phyloP scores from a whole-genome alignment of 1,139 yeast genomes.

The Sugiyamaella sp. region DNA sequence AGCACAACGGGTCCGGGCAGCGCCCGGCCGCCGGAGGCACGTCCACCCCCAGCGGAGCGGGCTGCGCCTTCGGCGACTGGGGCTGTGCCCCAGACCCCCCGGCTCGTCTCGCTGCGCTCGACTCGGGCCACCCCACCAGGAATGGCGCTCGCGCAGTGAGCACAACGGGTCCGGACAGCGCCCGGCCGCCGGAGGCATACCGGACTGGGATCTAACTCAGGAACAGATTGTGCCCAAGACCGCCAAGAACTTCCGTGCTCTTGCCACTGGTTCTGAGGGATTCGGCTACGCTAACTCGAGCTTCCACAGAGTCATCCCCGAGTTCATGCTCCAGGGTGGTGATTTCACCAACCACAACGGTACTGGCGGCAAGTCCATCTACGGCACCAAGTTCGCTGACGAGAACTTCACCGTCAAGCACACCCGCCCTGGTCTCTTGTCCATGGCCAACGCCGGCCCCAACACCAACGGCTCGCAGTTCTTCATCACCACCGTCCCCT shows the following conservation, averaged over 20 bases:
- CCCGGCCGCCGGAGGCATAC: conserved; percentile 5
- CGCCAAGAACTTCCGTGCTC: conserved; percentile 96
- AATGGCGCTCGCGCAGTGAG: too few relatives aligned
- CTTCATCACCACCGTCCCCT: conserved; percentile 94
- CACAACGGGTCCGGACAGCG: conserved; percentile 4
- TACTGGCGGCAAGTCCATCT: conserved; percentile 98
- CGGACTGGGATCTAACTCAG: neutral
- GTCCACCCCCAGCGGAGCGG: neutral
- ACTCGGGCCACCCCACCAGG: too few relatives aligned
- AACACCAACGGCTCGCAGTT: conserved; percentile 99
- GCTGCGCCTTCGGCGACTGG: neutral
- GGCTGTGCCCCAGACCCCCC: neutral
- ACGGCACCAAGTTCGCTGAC: conserved; percentile 93
- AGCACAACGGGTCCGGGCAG: too few relatives aligned
- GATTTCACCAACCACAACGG: conserved; percentile 78
- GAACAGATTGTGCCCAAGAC: conserved; percentile 82
- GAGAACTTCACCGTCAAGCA: conserved; percentile 90
- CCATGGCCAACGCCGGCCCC: conserved; percentile 99
- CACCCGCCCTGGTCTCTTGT: conserved; percentile 90
- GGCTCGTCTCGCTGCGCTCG: conserved; percentile 1
- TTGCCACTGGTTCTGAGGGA: conserved; percentile 97
- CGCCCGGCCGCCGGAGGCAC: neutral
- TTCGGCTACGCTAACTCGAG: conserved; percentile 88
- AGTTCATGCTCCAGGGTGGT: conserved; percentile 99
- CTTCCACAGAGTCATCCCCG: conserved; percentile 99